Conservation (phyloP, 1,284 basidiomycete species). For the Apiotrichum porosum region DNA sequence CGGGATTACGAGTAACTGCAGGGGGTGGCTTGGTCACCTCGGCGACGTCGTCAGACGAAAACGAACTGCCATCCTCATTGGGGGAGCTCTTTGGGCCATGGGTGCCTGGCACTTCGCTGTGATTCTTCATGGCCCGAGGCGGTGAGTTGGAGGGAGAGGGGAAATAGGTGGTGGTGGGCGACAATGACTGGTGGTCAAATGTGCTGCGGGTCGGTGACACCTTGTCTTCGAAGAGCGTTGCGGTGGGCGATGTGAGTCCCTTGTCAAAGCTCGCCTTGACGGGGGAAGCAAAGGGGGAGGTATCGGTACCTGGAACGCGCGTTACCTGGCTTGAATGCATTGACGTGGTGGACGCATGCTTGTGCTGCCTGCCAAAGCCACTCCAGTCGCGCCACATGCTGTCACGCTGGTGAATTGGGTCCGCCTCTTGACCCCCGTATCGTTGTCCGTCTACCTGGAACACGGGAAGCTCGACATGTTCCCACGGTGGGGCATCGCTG, state of each 20-base stretch:
- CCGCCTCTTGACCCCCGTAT: constrained; percentile 29
- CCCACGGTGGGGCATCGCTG: constrained; percentile 45
- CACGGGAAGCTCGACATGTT: constrained; percentile 43
- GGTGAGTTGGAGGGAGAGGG: not conserved
- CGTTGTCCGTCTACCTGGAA: constrained; percentile 47
- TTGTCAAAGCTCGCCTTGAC: constrained; percentile 1
- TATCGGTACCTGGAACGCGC: not conserved
- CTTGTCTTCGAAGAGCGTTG: not conserved
- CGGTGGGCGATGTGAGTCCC: not conserved
- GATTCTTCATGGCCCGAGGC: no score
- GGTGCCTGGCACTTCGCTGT: no score
- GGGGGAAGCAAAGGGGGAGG: constrained; percentile 4
- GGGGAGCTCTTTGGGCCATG: no score
- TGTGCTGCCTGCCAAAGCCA: constrained; percentile 28
- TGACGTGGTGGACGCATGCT: constrained; percentile 21
- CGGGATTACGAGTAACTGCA: no score
- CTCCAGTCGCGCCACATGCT: constrained; percentile 37
- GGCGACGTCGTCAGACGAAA: no score
- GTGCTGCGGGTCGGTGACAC: not conserved
- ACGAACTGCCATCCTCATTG: no score
- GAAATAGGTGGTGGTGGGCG: not conserved
- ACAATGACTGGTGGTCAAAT: not conserved
- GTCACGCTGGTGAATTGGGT: not conserved
- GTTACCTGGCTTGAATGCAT: no score
- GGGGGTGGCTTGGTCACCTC: no score